Percentiles rank a stretch among this genome's conserved stretches.
phyloP scores from a whole-genome alignment of 225 moss, liverwort and hornwort species.

The Physcomitrium patens region DNA sequence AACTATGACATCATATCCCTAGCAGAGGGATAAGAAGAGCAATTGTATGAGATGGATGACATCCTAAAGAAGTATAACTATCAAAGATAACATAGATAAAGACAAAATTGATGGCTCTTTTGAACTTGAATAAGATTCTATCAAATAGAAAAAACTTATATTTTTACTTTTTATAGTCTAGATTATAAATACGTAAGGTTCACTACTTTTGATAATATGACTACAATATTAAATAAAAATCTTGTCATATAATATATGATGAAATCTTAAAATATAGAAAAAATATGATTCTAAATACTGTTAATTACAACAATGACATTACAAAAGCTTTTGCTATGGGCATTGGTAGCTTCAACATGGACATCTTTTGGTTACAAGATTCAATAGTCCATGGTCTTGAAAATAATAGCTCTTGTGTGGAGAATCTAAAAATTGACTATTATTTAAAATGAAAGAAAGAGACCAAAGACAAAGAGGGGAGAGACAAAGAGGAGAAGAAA shows the following conservation, averaged over 20 bases:
- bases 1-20: slow-evolving; percentile 83
- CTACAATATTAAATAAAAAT: too few species aligned
- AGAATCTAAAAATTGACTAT: too few species aligned
- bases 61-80: slow-evolving; percentile 68
- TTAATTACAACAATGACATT: slow-evolving; percentile 75
- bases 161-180: too few species aligned
- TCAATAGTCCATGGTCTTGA: slow-evolving; percentile 63
- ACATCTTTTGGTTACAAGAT: slow-evolving; percentile 88
- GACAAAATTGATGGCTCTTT: slow-evolving; percentile 37
- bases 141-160: slow-evolving; percentile 9
- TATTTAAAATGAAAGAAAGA: too few species aligned
- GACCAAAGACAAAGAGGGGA: too few species aligned
- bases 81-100: slow-evolving; percentile 46
- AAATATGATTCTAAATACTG: slow-evolving; percentile 82
- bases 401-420: slow-evolving; percentile 54
- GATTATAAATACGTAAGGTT: too few species aligned
- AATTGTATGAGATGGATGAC: slow-evolving; percentile 57
- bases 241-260: too few species aligned
- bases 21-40: slow-evolving; percentile 33
- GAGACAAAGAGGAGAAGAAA: too few species aligned
- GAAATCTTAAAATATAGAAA: slow-evolving; percentile 65
- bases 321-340: slow-evolving; percentile 75
- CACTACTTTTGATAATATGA: too few species aligned
- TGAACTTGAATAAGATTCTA: slow-evolving; percentile 26
- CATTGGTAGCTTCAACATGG: slow-evolving; percentile 74